Conservation (phyloP, 768 basidiomycete genomes). For the Kwoniella shandongensis region DNA sequence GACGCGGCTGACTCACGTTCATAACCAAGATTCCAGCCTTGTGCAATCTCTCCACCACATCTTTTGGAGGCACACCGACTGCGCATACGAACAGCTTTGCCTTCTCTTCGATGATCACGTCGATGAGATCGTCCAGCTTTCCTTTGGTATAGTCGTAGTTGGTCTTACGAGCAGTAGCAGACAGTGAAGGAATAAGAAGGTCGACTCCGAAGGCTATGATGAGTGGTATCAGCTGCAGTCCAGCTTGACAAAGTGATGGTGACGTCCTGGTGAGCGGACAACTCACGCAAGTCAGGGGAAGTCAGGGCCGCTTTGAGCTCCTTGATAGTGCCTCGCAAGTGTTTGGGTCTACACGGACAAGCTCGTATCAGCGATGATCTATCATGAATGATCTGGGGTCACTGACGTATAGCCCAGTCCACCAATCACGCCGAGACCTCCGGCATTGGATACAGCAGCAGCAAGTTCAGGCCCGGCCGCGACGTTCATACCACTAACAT, state of each 20-base stretch:
- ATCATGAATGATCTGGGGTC: neutral
- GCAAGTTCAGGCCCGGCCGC: constrained; percentile 78
- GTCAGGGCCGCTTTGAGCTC: constrained; percentile 69
- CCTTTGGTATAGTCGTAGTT: constrained; percentile 85
- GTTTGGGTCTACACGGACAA: constrained; percentile 59
- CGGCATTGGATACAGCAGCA: constrained; percentile 90
- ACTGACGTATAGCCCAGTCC: constrained; percentile 57
- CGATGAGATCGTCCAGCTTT: constrained; percentile 74
- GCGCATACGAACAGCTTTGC: constrained; percentile 86
- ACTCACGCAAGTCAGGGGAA: constrained; percentile 47
- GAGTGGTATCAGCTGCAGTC: neutral
- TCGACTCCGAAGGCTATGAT: constrained; percentile 86
- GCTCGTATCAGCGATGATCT: constrained; percentile 56
- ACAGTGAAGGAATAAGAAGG: constrained; percentile 80
- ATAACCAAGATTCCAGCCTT: constrained; percentile 80
- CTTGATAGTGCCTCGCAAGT: constrained; percentile 48
- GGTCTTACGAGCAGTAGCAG: constrained; percentile 83
- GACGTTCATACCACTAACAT: constrained; percentile 67
- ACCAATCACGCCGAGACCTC: constrained; percentile 88
- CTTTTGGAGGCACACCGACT: constrained; percentile 72
- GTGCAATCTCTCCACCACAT: constrained; percentile 78
- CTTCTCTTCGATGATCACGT: constrained; percentile 91
- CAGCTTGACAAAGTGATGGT: neutral
- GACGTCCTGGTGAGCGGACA: neutral
- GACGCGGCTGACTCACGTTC: constrained; percentile 63